These are phyloP conservation scores for Phytophthora pinifolia DNA, from an alignment of 352 stramenopile genomes.

Conservation along the genomic window DNA sequence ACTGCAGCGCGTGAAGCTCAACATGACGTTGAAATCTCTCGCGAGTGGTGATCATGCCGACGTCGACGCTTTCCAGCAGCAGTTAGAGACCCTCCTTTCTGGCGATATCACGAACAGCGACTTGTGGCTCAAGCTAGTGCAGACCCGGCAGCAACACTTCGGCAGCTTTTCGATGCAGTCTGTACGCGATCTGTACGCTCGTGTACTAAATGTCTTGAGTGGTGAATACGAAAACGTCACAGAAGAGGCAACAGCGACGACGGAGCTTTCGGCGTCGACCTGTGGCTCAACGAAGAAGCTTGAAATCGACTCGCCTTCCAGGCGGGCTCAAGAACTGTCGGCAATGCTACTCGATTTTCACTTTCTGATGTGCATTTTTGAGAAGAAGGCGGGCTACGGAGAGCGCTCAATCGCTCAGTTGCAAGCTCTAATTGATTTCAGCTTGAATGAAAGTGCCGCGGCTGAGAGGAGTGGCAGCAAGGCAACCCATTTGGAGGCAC, in stretches of 20 bases:
- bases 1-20: conserved; percentile 52
- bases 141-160: conserved; percentile 61
- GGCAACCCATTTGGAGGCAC: conserved; percentile 22
- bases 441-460: conserved; percentile 15
- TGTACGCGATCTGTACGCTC: conserved; percentile 69
- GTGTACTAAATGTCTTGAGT: conserved; percentile 54
- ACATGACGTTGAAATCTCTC: conserved; percentile 38
- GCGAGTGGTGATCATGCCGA: conserved; percentile 19
- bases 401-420: conserved; percentile 68
- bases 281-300: not conserved
- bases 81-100: conserved; percentile 58
- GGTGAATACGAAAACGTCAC: conserved; percentile 24
- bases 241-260: conserved; percentile 1
- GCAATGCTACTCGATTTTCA: conserved; percentile 50
- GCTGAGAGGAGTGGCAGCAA: not conserved
- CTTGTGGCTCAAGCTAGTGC: conserved; percentile 63
- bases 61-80: conserved; percentile 28
- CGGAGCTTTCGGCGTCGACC: not conserved
- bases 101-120: conserved; percentile 45
- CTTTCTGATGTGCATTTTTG: conserved; percentile 47
- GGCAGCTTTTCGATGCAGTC: conserved; percentile 66
- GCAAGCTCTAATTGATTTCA: conserved; percentile 67
- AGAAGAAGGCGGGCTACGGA: conserved; percentile 52
- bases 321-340: conserved; percentile 16
- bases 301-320: not conserved